Base-by-base conservation (phyloP, 2,329 filamentous ascomycete species). In the Venturia pyrina region DNA sequence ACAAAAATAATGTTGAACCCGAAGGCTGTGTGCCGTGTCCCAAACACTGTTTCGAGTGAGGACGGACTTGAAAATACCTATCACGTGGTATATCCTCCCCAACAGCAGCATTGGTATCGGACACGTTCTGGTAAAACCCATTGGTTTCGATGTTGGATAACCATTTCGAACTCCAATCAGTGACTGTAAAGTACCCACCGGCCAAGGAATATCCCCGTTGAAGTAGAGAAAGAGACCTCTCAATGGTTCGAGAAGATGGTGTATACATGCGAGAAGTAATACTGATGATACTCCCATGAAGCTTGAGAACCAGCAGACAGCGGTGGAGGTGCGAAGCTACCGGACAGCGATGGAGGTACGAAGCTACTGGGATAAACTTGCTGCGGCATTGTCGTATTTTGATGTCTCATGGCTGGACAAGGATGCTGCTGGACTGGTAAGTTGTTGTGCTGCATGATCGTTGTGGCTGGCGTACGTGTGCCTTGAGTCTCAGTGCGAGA, bases 361-460 rank as follows among this genome's bases (percentile, higher is more conserved):
- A 59, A n/a, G 53, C 32, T 59, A 7, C 53, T 32, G 10, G 53
- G 53, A 59, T 59, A 37, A 17, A 59, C 53, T 32, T 59, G 53
- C 24, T 59, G 53, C 53, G 37, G 53, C 53, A 59, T 59, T 37
- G 28, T 10, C 15, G 24, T 59, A 21, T 34, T 37, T 21, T 59
- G 53, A 21, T 59, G 53, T 59, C 53, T 59, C 53, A 59, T 59
- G 7, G 53, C 53, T 59, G 53, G 53, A 19, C 53, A 59, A n/a
- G 53, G 53, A 59, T 59, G 53, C n/a, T 59, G 53, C 28, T 37
- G 53, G 32, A 19, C 17, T 11, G 53, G 32, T 13, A 21, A 37
- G 32, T 13, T 37, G 28, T 8, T 37, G 32, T 59, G 15, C 13
- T 37, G 32, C 28, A 59, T 37, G 1, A 5, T 53, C 17, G 53